A percentile compares a stretch with the other conserved stretches of the same genome.
These are phyloP conservation scores for Eucalyptus tenuipes DNA, from an alignment of 345 rosid species.

Conservation along the genomic window DNA sequence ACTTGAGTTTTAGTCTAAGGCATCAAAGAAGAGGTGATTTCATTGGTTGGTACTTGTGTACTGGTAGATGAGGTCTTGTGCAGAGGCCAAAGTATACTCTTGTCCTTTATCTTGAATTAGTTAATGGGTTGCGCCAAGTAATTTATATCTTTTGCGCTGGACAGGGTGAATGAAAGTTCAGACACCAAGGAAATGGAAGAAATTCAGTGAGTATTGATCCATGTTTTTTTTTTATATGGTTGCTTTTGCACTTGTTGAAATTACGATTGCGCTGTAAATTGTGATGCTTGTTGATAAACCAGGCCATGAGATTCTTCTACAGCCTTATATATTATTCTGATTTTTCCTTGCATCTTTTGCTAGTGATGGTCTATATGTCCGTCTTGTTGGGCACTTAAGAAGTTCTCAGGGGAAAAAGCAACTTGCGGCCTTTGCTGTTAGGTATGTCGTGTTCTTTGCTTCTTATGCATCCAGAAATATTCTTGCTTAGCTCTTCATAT, in stretches of 20 bases:
- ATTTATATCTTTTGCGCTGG: neutral
- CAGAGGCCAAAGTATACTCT: neutral
- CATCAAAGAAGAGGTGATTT: neutral
- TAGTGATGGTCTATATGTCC: constrained; percentile 70
- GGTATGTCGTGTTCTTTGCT: constrained; percentile 16
- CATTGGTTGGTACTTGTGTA: neutral
- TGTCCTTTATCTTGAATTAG: neutral
- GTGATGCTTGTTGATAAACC: neutral
- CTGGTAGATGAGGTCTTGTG: neutral
- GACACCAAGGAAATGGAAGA: constrained; percentile 66
- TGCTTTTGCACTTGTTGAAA: neutral
- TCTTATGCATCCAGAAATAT: neutral
- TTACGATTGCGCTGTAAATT: neutral
- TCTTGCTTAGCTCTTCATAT: neutral
- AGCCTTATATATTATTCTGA: neutral
- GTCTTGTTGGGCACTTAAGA: constrained; percentile 71
- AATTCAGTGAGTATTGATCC: constrained; percentile 29
- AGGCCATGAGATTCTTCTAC: neutral
- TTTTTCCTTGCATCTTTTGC: neutral
- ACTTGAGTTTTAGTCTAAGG: neutral
- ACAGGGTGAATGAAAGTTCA: constrained; percentile 62
- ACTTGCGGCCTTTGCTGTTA: constrained; percentile 69
- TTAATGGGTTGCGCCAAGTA: neutral
- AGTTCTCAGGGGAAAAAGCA: constrained; percentile 55
- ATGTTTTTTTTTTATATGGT: neutral